Conservation (phyloP, 2,329 filamentous ascomycete genomes). For the Shiraia bambusicola region DNA sequence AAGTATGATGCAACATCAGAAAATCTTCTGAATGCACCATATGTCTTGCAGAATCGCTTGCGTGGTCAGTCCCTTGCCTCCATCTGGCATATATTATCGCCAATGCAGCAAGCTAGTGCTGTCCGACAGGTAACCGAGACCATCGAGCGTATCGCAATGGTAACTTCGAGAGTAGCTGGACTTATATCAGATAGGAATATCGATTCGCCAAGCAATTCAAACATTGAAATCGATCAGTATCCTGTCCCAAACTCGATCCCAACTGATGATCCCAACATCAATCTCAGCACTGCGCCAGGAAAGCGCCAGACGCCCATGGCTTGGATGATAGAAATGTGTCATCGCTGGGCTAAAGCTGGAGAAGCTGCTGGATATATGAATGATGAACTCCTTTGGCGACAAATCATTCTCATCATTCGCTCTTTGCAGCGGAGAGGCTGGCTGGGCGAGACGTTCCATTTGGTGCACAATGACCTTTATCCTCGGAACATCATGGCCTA, state of each 20-base stretch:
- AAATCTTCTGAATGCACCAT: slow-evolving; percentile 3
- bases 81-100: not conserved
- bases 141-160: slow-evolving; percentile 3
- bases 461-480: slow-evolving; percentile 29
- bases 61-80: not conserved
- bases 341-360: slow-evolving; percentile 4
- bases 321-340: not conserved
- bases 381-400: not conserved
- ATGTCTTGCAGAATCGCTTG: slow-evolving; percentile 5
- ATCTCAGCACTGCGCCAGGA: not conserved
- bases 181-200: not conserved
- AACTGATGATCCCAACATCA: too few species aligned
- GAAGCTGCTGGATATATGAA: not conserved
- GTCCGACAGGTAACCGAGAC: slow-evolving; percentile 1
- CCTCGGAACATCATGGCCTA: slow-evolving; percentile 34
- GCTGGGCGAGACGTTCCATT: slow-evolving; percentile 6
- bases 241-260: not conserved
- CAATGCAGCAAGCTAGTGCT: not conserved
- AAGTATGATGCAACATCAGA: not conserved
- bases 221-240: slow-evolving; percentile 1
- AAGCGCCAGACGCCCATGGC: slow-evolving; percentile 2
- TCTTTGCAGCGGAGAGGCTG: slow-evolving; percentile 1
- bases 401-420: not conserved
- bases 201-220: not conserved
- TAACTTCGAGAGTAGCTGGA: slow-evolving; percentile 5